Evolutionary conservation across 2,329 filamentous ascomycete species (phyloP), one percentile per base, ranked within the genome.

Genomic region (Fusarium buharicum): DNA sequence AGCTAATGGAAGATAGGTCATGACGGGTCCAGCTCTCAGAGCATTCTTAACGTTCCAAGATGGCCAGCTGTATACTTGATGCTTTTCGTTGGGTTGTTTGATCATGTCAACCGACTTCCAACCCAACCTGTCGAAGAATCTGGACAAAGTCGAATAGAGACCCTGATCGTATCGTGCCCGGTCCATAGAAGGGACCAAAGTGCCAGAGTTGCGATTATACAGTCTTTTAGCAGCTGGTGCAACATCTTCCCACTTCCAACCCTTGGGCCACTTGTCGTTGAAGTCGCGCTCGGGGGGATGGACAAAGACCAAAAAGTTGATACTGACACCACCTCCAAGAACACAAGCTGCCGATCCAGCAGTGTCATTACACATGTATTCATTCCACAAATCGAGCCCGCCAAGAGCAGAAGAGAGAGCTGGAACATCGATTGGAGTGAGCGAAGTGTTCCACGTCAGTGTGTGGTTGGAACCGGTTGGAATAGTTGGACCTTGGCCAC

Each of bases 341-440:
- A 90, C 81, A 62, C 88, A 91, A n/a, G 65, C 66, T 14, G 87
- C 88, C 11, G 86, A 28, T 12, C 52, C 66, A 1, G 66, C 36
- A 2, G 66, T 69, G 34, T 69, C 66, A 13, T 52, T 39, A 28
- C 66, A 69, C 37, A 68, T 65, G 37, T 69, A 69, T 34, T 69
- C 61, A 14, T 50, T 86, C 86, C 90, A 90, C 67, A 88, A 83
- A 64, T 88, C 86, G 18, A 84, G 85, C 68, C 90, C 87, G 1
- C 81, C 81, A 71, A 89, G 90, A 34, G 85, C 83, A 60, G 90
- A 44, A 2, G 66, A 59, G 2, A 69, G 51, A 9, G 87, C 88
- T 0, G 88, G 88, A 1, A 91, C 84, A 67, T 91, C 89, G 69
- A 90, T 90, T 18, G 87, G 85, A 14, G 88, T 90, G 31, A 91